Percentiles rank a stretch among this genome's conserved stretches.
Evolutionary conservation across 177 flowering plant species (phyloP).

Genomic region (Vitis hybrid): DNA sequence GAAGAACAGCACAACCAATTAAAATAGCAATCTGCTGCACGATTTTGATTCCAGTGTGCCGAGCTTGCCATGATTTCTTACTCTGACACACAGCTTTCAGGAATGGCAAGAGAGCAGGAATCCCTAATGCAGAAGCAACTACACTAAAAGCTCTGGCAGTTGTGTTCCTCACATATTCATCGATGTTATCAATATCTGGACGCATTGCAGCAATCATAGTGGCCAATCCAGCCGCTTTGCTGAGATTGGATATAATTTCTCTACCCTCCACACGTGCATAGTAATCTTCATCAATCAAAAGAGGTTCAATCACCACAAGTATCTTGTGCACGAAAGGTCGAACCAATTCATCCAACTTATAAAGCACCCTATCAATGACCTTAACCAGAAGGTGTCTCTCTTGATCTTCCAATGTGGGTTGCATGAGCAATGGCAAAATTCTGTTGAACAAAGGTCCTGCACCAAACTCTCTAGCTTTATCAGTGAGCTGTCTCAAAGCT

Average conservation of each 20-base stretch:
- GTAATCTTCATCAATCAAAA: constrained; percentile 96
- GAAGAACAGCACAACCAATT: constrained; percentile 98
- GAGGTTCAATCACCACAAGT: constrained; percentile 94
- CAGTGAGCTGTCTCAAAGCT: constrained; percentile 95
- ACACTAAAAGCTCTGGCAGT: constrained; percentile 99
- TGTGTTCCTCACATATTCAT: constrained; percentile 97
- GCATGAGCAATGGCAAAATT: constrained; percentile 94
- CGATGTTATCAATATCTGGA: constrained; percentile 96
- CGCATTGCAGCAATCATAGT: constrained; percentile 99
- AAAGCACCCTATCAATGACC: constrained; percentile 95
- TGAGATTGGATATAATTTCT: constrained; percentile 93
- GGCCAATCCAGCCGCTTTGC: constrained; percentile 99
- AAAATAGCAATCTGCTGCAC: constrained; percentile 98
- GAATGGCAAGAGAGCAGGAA: constrained; percentile 92
- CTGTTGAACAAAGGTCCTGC: constrained; percentile 94
- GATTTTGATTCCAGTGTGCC: constrained; percentile 97
- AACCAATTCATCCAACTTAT: constrained; percentile 95
- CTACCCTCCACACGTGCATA: constrained; percentile 99
- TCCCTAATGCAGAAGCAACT: constrained; percentile 97
- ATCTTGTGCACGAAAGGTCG: constrained; percentile 97
- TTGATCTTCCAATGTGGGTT: constrained; percentile 95
- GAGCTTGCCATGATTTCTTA: constrained; percentile 99
- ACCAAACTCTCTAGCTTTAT: constrained; percentile 95
- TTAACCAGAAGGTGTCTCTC: constrained; percentile 97
- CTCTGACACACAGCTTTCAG: constrained; percentile 98